A percentile compares a stretch with the other conserved stretches of the same genome.
Evolutionary conservation across 2,329 filamentous ascomycete genomes (phyloP).

Genomic region (Metarhizium sp.): DNA sequence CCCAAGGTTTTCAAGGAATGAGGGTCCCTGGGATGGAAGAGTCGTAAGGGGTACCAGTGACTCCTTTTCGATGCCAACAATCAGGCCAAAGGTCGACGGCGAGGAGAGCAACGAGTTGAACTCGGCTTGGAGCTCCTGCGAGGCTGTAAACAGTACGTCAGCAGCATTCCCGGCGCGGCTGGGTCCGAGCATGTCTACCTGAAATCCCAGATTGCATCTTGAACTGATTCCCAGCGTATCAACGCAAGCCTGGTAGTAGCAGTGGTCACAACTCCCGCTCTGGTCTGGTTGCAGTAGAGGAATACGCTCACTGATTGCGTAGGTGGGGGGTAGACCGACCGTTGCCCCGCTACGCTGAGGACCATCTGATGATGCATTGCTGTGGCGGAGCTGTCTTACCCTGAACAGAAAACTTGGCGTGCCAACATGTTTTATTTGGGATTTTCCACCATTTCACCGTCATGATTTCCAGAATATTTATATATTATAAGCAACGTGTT

Average conservation of each 20-base stretch:
- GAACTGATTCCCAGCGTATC: not conserved
- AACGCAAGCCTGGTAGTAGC: not conserved
- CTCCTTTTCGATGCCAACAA: conserved; percentile 63
- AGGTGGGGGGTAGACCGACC: not conserved
- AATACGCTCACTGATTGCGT: not conserved
- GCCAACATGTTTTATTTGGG: no score
- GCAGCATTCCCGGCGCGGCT: not conserved
- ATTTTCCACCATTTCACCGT: no score
- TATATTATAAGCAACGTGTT: no score
- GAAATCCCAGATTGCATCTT: conserved; percentile 72
- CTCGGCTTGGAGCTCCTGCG: conserved; percentile 63
- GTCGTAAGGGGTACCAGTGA: conserved; percentile 50
- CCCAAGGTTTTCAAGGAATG: conserved; percentile 56
- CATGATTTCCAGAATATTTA: not conserved
- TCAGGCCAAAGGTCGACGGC: conserved; percentile 54
- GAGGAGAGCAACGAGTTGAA: conserved; percentile 62
- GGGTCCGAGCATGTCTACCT: conserved; percentile 34
- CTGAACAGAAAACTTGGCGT: not conserved
- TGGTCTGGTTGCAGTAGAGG: no score
- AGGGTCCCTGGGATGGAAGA: conserved; percentile 42
- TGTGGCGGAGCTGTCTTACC: not conserved
- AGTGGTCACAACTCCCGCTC: not conserved
- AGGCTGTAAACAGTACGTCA: conserved; percentile 41
- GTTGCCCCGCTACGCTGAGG: conserved; percentile 1
- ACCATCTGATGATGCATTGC: not conserved